Evolutionary conservation across 164 flowering plant species (phyloP), one percentile per base, ranked within the genome.

Genomic region (Hamamelis virginiana): DNA sequence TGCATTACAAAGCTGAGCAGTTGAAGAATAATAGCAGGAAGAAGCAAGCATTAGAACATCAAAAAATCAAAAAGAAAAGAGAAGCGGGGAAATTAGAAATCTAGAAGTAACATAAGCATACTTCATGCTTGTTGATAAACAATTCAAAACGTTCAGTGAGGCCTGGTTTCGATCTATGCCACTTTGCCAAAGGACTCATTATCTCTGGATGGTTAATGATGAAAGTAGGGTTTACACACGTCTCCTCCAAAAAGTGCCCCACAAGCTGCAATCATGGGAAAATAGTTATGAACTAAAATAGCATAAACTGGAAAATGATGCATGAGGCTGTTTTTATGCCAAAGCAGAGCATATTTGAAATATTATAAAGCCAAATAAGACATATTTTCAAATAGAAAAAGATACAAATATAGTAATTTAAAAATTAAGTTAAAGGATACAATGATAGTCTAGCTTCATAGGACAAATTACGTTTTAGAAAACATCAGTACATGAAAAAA

Each of bases 131-230:
- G 87, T 92, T 95, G 70, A 93, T 70, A 69, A 91, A 95, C 76
- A 95, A 69, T 74, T 95, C 99, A 74, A 95, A 95, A 33, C 98
- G 88, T 70, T 92, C 99, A 15, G 99, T 92, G 64, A 92, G 69
- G 76, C 96, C 83, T n/a, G 91, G 90, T 69, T 80, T 90, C 1
- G 93, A 83, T 77, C 97, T 82, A 61, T 92, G 98, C 94, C 93
- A 93, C 82, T 95, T 95, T 3, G 99, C 98, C 79, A 95, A 78
- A 45, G 98, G 98, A 76, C 98, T 95, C 99, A 93, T 95, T 69
- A 92, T 87, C 84, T 90, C 93, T 10, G 99, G 99, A 82, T 95
- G 97, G 78, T 95, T 90, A 33, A 90, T 91, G 55, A 95, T 91
- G 75, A 89, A 95, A 38, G 98, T 52, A 15, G 99, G 99, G 67